phyloP scores from a whole-genome alignment of 1,139 yeast genomes.

The Saccharomyces hybrid region DNA sequence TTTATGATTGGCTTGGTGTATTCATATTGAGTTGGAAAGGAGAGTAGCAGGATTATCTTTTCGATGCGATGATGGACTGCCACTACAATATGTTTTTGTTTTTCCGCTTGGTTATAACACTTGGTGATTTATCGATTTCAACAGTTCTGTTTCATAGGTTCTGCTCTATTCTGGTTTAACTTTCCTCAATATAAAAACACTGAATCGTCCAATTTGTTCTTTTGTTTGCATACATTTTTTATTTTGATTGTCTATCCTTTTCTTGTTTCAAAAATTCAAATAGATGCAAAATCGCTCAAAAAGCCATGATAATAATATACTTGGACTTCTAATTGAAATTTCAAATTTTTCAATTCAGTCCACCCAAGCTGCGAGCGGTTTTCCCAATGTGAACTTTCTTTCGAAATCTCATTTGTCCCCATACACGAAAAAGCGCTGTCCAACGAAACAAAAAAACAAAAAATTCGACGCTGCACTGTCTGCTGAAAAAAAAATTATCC shows the following conservation, averaged over 20 bases:
- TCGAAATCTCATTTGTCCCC: too few relatives aligned
- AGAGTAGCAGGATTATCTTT: too few relatives aligned
- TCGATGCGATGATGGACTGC: too few relatives aligned
- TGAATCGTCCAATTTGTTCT: not conserved
- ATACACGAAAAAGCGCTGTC: too few relatives aligned
- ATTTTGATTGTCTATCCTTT: not conserved
- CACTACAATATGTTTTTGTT: not conserved
- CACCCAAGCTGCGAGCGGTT: not conserved
- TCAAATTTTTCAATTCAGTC: not conserved
- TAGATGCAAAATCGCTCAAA: not conserved
- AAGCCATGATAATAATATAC: not conserved
- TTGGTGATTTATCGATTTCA: too few relatives aligned
- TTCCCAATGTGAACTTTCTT: too few relatives aligned
- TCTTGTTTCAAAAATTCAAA: too few relatives aligned
- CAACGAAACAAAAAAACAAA: too few relatives aligned
- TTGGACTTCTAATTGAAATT: not conserved
- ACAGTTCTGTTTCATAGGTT: too few relatives aligned
- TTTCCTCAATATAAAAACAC: not conserved
- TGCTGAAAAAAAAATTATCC: too few relatives aligned
- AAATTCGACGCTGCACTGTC: too few relatives aligned
- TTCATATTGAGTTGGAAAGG: not conserved
- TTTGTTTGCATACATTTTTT: not conserved
- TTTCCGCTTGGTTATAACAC: too few relatives aligned
- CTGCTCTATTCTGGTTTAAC: not conserved
- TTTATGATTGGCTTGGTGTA: not conserved